Evolutionary conservation across 176 grass and related monocot species (phyloP).

Genomic region (Saccharum spontaneum): DNA sequence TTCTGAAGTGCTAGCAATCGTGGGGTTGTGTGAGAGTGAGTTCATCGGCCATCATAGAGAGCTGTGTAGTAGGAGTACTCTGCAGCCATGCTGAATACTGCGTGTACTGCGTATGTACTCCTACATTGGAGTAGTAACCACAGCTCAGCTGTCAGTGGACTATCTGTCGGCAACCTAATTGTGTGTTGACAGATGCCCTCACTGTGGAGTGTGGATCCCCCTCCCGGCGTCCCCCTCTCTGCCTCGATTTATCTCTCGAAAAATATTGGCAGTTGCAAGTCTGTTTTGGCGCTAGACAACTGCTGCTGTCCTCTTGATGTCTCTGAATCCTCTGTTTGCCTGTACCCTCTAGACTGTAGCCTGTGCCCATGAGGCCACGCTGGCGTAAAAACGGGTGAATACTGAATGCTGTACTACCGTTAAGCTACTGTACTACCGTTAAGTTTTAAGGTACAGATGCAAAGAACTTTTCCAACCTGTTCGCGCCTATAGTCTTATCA

Average conservation of each 20-base stretch:
- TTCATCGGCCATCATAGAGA: slow-evolving; percentile 38
- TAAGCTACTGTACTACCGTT: not conserved
- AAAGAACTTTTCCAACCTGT: not conserved
- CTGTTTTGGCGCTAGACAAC: slow-evolving; percentile 30
- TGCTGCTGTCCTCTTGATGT: not conserved
- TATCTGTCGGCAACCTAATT: slow-evolving; percentile 39
- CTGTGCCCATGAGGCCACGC: not conserved
- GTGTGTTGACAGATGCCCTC: not conserved
- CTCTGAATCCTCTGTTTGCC: not conserved
- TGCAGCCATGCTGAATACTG: not conserved
- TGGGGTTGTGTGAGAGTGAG: slow-evolving; percentile 24
- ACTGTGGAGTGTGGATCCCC: not conserved
- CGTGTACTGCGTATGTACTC: not conserved
- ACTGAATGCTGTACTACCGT: not conserved
- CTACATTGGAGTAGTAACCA: slow-evolving; percentile 31
- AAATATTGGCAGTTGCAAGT: not conserved
- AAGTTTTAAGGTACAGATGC: not conserved
- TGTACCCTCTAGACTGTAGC: not conserved
- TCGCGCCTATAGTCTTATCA: too few relatives aligned
- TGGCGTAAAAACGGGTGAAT: not conserved
- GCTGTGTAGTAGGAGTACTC: not conserved
- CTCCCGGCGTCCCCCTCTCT: not conserved
- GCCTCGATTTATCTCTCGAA: not conserved
- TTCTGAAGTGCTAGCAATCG: not conserved
- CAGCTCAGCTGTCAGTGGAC: slow-evolving; percentile 42